Conservation (phyloP, 2,329 filamentous ascomycete species). For the Apiospora hydei region DNA sequence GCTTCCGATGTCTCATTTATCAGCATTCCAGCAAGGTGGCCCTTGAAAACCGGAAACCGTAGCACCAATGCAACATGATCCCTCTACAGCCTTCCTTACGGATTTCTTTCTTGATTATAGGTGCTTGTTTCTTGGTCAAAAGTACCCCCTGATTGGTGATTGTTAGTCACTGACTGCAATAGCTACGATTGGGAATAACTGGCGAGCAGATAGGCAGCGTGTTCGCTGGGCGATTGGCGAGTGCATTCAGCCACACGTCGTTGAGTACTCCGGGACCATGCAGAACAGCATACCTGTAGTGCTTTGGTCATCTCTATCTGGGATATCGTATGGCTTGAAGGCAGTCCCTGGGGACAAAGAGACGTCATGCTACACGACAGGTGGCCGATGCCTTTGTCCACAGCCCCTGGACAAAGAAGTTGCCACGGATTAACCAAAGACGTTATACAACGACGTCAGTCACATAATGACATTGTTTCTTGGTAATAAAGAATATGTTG, state of each 20-base stretch:
- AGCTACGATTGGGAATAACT: neutral
- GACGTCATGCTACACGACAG: neutral
- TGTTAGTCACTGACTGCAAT: neutral
- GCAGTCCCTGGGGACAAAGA: neutral
- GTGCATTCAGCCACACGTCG: neutral
- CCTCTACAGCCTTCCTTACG: neutral
- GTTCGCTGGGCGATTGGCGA: neutral
- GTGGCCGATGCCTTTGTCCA: neutral
- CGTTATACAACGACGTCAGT: neutral
- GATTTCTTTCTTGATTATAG: neutral
- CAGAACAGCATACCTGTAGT: neutral
- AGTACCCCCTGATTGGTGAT: neutral
- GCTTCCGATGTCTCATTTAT: neutral
- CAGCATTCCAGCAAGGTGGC: neutral
- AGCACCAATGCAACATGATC: neutral
- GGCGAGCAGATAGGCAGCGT: neutral
- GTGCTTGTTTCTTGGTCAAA: neutral
- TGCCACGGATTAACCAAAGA: neutral
- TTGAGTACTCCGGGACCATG: neutral
- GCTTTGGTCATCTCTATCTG: neutral
- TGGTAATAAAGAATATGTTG: neutral
- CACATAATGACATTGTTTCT: neutral
- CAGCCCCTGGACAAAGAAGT: neutral
- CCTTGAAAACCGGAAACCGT: neutral
- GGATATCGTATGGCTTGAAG: neutral